A percentile compares a stretch with the other conserved stretches of the same genome.
phyloP scores from a whole-genome alignment of 306 rosid species.

The Urtica urens region DNA sequence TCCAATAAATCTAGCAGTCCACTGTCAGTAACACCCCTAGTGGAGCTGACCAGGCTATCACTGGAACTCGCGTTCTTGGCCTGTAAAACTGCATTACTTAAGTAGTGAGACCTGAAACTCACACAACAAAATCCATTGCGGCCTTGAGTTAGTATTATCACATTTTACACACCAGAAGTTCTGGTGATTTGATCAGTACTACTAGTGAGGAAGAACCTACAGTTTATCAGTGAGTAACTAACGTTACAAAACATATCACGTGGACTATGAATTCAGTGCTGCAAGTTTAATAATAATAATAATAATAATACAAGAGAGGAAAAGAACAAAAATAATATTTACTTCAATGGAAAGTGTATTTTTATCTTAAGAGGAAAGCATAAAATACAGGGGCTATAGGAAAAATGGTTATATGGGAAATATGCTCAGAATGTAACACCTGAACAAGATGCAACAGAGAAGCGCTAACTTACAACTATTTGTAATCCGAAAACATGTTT shows the following conservation, averaged over 20 bases:
- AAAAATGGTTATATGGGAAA: too few relatives aligned
- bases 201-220: not conserved
- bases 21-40: slow-evolving; percentile 49
- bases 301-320: not conserved
- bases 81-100: slow-evolving; percentile 89
- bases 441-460: too few relatives aligned
- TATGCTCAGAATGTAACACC: too few relatives aligned
- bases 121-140: slow-evolving; percentile 19
- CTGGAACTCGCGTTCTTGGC: slow-evolving; percentile 65
- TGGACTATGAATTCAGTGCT: too few relatives aligned
- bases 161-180: not conserved
- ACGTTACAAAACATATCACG: too few relatives aligned
- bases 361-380: too few relatives aligned
- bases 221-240: not conserved
- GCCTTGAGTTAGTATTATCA: not conserved
- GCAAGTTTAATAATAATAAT: not conserved
- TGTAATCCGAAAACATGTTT: too few relatives aligned
- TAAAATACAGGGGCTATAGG: too few relatives aligned
- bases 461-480: too few relatives aligned
- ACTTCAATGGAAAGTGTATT: too few relatives aligned
- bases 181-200: not conserved
- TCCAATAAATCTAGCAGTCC: slow-evolving; percentile 90
- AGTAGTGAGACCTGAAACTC: slow-evolving; percentile 68
- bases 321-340: too few relatives aligned
- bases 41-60: slow-evolving; percentile 56